Evolutionary conservation across 345 rosid genomes (phyloP).

Genomic region (Syzygium aqueum): DNA sequence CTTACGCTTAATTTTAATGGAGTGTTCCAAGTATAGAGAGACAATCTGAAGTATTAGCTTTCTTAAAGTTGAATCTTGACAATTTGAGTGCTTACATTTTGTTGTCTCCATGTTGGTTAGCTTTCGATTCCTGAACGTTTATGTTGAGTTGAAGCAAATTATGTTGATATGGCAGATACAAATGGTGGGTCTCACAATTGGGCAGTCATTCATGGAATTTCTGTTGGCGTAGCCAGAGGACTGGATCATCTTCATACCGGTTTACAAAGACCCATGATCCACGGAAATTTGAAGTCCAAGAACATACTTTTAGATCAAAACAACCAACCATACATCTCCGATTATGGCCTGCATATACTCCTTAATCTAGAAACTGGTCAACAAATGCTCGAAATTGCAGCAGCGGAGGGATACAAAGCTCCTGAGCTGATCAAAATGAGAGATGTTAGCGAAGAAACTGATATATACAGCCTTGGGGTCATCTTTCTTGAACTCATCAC

Average conservation of each 20-base stretch:
- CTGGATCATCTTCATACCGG: slow-evolving; percentile 73
- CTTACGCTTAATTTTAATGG: not conserved
- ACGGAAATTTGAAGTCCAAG: slow-evolving; percentile 82
- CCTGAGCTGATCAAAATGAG: slow-evolving; percentile 89
- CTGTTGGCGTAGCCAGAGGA: slow-evolving; percentile 57
- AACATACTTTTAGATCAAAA: slow-evolving; percentile 52
- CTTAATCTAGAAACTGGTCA: slow-evolving; percentile 57
- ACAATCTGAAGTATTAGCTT: not conserved
- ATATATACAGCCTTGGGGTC: slow-evolving; percentile 71
- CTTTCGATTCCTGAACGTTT: not conserved
- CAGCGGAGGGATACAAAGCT: slow-evolving; percentile 79
- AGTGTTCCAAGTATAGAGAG: not conserved
- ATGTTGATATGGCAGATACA: slow-evolving; percentile 36
- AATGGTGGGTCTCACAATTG: slow-evolving; percentile 45
- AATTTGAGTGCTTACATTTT: not conserved
- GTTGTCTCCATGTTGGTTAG: not conserved
- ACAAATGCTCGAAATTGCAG: slow-evolving; percentile 72
- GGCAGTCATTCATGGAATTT: slow-evolving; percentile 43
- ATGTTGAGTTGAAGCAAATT: not conserved
- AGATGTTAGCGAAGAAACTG: slow-evolving; percentile 59
- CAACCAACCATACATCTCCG: slow-evolving; percentile 51
- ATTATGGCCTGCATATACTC: slow-evolving; percentile 59
- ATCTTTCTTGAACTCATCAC: slow-evolving; percentile 73
- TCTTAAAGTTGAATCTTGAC: not conserved
- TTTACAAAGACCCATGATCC: slow-evolving; percentile 45